Percentiles rank a stretch among this genome's conserved stretches.
These are phyloP conservation scores for Alternaria brassicicola DNA, from an alignment of 2,329 filamentous ascomycete species.

Conservation along the genomic window DNA sequence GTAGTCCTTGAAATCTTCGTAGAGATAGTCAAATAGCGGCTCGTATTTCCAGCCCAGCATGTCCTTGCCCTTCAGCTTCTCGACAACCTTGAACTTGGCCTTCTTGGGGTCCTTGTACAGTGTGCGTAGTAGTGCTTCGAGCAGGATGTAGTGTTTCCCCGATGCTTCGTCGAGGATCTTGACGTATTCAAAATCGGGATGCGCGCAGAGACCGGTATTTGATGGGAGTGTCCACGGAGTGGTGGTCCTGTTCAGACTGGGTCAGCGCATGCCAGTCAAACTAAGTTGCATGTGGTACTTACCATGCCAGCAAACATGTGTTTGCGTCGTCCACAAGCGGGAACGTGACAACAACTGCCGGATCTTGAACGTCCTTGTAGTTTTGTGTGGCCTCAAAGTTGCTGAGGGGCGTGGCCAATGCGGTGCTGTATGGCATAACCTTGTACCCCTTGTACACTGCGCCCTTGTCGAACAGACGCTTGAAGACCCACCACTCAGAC, in stretches of 20 bases:
- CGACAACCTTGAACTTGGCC: slow-evolving; percentile 84
- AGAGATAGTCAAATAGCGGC: slow-evolving; percentile 88
- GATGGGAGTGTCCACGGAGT: slow-evolving; percentile 88
- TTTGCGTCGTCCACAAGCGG: slow-evolving; percentile 78
- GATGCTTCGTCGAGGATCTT: slow-evolving; percentile 84
- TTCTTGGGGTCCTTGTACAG: slow-evolving; percentile 96
- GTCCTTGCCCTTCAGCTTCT: slow-evolving; percentile 79
- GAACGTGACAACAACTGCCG: slow-evolving; percentile 86
- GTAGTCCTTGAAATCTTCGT: slow-evolving; percentile 83
- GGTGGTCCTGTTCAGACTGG: slow-evolving; percentile 62
- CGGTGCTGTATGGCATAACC: slow-evolving; percentile 95
- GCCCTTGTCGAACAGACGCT: slow-evolving; percentile 87
- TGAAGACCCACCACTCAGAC: slow-evolving; percentile 95
- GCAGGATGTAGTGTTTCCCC: slow-evolving; percentile 81
- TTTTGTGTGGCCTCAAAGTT: slow-evolving; percentile 96
- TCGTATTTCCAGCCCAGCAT: slow-evolving; percentile 90
- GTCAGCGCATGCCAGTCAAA: slow-evolving; percentile 12
- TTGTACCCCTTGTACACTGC: slow-evolving; percentile 87
- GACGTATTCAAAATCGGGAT: slow-evolving; percentile 85
- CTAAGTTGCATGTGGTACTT: not conserved
- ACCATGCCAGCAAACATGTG: slow-evolving; percentile 79
- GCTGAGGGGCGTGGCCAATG: slow-evolving; percentile 84
- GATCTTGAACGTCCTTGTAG: slow-evolving; percentile 91
- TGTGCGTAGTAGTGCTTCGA: slow-evolving; percentile 79
- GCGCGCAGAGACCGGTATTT: slow-evolving; percentile 75